Conservation (phyloP, 345 rosid genomes). For the Gossypium stocksii region DNA sequence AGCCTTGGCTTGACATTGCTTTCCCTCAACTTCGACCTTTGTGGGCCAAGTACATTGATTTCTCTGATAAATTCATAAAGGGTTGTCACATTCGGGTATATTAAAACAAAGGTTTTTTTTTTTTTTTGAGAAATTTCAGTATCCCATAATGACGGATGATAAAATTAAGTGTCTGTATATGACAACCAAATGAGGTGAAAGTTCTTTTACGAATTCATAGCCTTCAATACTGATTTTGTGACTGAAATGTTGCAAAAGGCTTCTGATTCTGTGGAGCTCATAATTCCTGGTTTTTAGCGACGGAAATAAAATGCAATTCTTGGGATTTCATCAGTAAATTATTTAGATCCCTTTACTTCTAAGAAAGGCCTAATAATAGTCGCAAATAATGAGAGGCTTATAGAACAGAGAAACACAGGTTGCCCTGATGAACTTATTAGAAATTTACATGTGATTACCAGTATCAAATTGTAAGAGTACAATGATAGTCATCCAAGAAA, state of each 20-base stretch:
- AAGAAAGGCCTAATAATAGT: no score
- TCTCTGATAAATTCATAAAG: constrained; percentile 83
- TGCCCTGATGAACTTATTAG: constrained; percentile 30
- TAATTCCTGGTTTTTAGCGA: no score
- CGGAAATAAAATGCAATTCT: no score
- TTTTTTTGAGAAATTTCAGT: neutral
- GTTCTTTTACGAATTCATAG: constrained; percentile 13
- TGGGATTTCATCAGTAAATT: no score
- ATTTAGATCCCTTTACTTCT: no score
- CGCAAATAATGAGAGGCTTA: neutral
- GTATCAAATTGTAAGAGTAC: constrained; percentile 21
- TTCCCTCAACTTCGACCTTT: constrained; percentile 73
- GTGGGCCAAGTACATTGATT: constrained; percentile 82
- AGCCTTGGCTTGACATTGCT: constrained; percentile 98
- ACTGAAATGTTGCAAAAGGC: no score
- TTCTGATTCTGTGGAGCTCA: no score
- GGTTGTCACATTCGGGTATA: constrained; percentile 66
- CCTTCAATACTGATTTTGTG: constrained; percentile 7
- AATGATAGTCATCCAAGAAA: constrained; percentile 33
- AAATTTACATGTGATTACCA: constrained; percentile 51
- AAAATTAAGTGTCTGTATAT: constrained; percentile 20
- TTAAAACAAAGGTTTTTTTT: constrained; percentile 25
- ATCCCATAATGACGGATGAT: constrained; percentile 16
- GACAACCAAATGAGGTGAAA: neutral
- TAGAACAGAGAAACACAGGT: neutral